A percentile compares a stretch with the other conserved stretches of the same genome.
phyloP scores from a whole-genome alignment of 305 asterid genomes.

The Fraxinus floribunda region DNA sequence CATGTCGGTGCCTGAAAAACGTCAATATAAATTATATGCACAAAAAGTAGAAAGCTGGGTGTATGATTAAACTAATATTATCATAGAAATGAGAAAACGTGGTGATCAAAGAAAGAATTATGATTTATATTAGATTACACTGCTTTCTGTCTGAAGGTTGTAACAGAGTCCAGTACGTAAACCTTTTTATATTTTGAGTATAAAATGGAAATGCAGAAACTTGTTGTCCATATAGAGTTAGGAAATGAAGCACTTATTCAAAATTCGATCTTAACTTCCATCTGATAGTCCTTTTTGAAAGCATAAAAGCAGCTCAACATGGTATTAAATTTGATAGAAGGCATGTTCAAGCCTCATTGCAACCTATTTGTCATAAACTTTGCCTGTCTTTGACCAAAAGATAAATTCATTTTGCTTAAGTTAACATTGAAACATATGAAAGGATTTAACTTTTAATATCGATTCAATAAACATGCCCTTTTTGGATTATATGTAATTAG shows the following conservation, averaged over 20 bases:
- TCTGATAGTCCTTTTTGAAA: too few relatives aligned
- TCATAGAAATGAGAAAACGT: neutral
- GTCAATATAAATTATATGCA: conserved; percentile 7
- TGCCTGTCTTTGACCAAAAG: too few relatives aligned
- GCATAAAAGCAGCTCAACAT: too few relatives aligned
- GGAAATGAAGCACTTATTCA: neutral
- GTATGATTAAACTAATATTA: neutral
- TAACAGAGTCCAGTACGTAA: conserved; percentile 5
- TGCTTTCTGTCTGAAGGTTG: conserved; percentile 3
- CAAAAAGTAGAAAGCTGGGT: neutral
- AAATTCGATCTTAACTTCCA: too few relatives aligned
- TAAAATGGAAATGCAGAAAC: neutral
- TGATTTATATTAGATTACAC: conserved; percentile 5
- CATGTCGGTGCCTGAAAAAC: conserved; percentile 85
- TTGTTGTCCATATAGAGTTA: neutral
- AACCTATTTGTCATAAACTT: too few relatives aligned
- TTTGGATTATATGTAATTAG: too few relatives aligned
- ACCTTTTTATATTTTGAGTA: neutral
- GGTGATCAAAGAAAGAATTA: neutral
- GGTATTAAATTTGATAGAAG: too few relatives aligned
- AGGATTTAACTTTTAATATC: too few relatives aligned
- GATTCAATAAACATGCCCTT: too few relatives aligned
- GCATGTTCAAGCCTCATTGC: too few relatives aligned
- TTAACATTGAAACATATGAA: too few relatives aligned
- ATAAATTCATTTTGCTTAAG: too few relatives aligned